A percentile compares a stretch with the other conserved stretches of the same genome.
phyloP scores from a whole-genome alignment of 257 asterid species.

The Nemophila menziesii region DNA sequence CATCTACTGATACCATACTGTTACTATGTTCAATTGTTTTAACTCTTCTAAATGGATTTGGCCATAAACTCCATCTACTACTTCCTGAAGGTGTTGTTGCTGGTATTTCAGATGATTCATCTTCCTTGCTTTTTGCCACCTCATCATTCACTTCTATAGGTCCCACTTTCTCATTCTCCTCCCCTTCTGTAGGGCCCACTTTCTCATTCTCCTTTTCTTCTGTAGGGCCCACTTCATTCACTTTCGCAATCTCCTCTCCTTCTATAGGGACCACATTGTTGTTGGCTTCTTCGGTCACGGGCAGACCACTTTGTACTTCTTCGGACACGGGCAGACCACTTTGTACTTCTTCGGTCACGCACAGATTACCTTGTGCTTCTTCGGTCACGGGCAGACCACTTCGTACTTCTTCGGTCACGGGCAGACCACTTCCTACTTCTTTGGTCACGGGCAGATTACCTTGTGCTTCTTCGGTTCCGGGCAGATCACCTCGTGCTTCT shows the following conservation, averaged over 20 bases:
- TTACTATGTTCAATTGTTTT: conserved; percentile 52
- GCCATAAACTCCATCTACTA: conserved; percentile 96
- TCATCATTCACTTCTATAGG: conserved; percentile 47
- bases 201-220: conserved; percentile 40
- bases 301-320: background rate
- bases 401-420: background rate
- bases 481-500: conserved; percentile 14
- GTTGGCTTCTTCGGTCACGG: conserved; percentile 12
- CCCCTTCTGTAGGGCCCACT: no score
- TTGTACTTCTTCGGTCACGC: background rate
- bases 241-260: conserved; percentile 26
- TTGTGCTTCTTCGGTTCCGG: conserved; percentile 25
- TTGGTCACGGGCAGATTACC: conserved; percentile 19
- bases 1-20: conserved; percentile 49
- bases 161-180: conserved; percentile 40
- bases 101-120: conserved; percentile 22
- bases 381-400: background rate
- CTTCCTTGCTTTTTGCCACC: conserved; percentile 31
- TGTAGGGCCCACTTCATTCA: conserved; percentile 39
- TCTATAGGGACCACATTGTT: background rate
- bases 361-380: background rate
- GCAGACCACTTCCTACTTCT: conserved; percentile 12
- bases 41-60: conserved; percentile 73
- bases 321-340: background rate
- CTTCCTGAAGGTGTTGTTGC: conserved; percentile 49